Base-by-base conservation (phyloP, 139 green algal genomes). In the Micromonas pusilla region DNA sequence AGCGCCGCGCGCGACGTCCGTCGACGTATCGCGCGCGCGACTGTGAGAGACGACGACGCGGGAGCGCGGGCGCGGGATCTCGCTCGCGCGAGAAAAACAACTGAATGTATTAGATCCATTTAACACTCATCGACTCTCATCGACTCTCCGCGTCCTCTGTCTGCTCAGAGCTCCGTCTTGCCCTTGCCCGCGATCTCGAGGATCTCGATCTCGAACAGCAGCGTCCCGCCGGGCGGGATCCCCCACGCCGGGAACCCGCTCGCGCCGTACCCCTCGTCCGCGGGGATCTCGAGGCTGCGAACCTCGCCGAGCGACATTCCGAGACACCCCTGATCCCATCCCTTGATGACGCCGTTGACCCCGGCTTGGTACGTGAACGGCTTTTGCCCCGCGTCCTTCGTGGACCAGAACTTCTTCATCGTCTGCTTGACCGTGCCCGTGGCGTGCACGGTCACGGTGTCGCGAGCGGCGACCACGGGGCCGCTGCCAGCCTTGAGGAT, bases 181-280 rank as follows among this genome's bases (percentile, higher is more conserved):
- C 25, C 60, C 52, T 81, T 78, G 21, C 76, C 45, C 30, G 72
- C 23, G 64, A 81, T 66, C 20, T 30, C 63, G 33, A 87, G 78
- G 5, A 87, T 81, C 73, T 87, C 83, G 70, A 87, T 87, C 71
- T 85, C 80, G 62, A 87, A 87, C 4, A 80, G 28, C n/a, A 87
- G 72, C 3, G 68, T 81, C 4, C 82, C 79, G 66, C 81, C 83
- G 32, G 84, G 84, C 36, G 66, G 60, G 64, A 88, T 88, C 23
- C 84, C 84, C 84, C 84, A 88, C 2, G 81, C 81, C 0, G 84
- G 84, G 65, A 88, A 88, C 5, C 84, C 84, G 2, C 78, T 70
- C 19, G 73, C 77, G 3, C 83, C 83, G 73, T 87, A 87, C 33
- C 74, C 83, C 57, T 87, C 83, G 79, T 87, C 67, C 20, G 83